Evolutionary conservation across 768 basidiomycete genomes (phyloP).

Genomic region (Suillus luteus): DNA sequence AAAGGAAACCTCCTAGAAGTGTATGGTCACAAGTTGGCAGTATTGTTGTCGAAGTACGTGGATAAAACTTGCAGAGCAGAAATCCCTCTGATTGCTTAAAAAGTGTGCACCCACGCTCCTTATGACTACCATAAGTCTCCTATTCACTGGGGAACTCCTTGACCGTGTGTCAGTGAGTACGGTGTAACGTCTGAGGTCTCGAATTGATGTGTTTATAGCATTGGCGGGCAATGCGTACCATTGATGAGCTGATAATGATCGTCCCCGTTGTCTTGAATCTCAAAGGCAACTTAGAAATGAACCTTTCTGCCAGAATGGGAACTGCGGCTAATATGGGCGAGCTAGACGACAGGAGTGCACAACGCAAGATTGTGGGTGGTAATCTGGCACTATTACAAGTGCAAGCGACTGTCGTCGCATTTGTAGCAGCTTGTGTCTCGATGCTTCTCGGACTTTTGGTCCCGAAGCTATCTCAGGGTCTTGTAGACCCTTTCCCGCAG

Average conservation of each 20-base stretch:
- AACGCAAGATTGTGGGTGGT: constrained; percentile 71
- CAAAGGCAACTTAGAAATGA: constrained; percentile 99
- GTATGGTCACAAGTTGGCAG: constrained; percentile 58
- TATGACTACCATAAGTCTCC: constrained; percentile 77
- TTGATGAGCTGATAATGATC: constrained; percentile 96
- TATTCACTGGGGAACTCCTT: constrained; percentile 90
- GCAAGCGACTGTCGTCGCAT: constrained; percentile 88
- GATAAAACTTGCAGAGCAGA: background rate
- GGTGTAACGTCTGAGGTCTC: constrained; percentile 11
- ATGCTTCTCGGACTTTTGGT: constrained; percentile 70
- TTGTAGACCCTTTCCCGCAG: constrained; percentile 8
- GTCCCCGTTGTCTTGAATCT: constrained; percentile 93
- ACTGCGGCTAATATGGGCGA: constrained; percentile 94
- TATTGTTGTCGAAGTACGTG: constrained; percentile 72
- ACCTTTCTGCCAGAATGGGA: constrained; percentile 91
- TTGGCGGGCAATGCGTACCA: constrained; percentile 86
- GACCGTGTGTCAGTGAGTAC: constrained; percentile 77
- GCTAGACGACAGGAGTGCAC: constrained; percentile 68
- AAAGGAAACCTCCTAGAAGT: constrained; percentile 20
- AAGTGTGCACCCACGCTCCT: constrained; percentile 89
- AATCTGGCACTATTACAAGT: constrained; percentile 89
- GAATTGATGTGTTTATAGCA: constrained; percentile 42
- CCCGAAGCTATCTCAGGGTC: constrained; percentile 34
- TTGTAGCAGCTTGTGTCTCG: constrained; percentile 77
- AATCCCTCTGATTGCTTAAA: constrained; percentile 12